Base-by-base conservation (phyloP, 2,329 filamentous ascomycete species). In the Penicillium griseofulvum region DNA sequence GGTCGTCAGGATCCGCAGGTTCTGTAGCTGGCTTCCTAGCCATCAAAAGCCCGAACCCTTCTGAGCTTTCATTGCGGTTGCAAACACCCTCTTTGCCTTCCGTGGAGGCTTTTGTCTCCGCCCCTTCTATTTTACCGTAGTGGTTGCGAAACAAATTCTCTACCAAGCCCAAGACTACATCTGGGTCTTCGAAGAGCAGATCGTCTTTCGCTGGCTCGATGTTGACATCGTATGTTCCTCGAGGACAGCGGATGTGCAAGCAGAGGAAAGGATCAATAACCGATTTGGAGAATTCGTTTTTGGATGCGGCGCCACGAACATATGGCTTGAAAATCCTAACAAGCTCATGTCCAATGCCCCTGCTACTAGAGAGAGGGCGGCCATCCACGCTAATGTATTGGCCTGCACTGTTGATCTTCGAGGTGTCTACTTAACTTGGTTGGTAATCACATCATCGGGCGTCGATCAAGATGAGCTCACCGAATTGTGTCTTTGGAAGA, bases 121-220 rank as follows among this genome's bases (percentile, higher is more conserved):
- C 11, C 5, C 54, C 56, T 4, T 63, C 43, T 10, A 65, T 17
- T 19, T 66, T 65, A 6, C 74, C 71, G 56, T 78, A 78, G 10
- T 68, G 52, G 8, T 59, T 55, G n/a, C 61, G 62, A 43, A 86
- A 78, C 0, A 86, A 64, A 29, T 68, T 68, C 19, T 78, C 72
- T 2, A 79, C 70, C 5, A 76, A 61, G 4, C 65, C 65, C 5
- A 85, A 34, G 3, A 87, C 63, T 0, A 65, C 19, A 4, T 67
- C 64, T 2, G 72, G 66, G 43, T 85, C 73, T 31, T 80, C 78
- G 61, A 87, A 86, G 3, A 86, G 63, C 1, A 87, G 76, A 67
- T 87, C 81, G 63, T 87, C 83, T 64, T 87, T 87, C 1, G 80
- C 78, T 4, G 85, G 84, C 62, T 87, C 85, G 34, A 87, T 72